Evolutionary conservation across 192 early-diverging fungal genomes (phyloP).

Genomic region (Coemansia javaensis): DNA sequence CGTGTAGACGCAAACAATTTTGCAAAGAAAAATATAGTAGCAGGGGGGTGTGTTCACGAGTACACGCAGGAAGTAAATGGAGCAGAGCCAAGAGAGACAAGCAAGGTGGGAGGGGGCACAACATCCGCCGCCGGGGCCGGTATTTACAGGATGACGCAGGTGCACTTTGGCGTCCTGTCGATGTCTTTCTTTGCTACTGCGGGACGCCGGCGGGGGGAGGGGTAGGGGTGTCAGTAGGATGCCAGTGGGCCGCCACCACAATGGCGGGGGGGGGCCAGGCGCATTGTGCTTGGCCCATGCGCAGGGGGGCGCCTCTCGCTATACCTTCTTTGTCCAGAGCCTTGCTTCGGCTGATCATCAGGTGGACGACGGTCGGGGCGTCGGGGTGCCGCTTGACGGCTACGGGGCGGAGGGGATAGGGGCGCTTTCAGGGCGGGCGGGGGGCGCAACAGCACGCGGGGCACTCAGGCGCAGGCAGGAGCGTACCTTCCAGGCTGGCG

Average conservation of each 20-base stretch:
- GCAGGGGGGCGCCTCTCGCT: background rate
- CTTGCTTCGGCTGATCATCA: constrained; percentile 14
- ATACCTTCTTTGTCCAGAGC: constrained; percentile 20
- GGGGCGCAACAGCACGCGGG: background rate
- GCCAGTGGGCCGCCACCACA: too few relatives aligned
- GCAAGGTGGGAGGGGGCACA: too few relatives aligned
- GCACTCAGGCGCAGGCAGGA: background rate
- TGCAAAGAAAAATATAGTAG: too few relatives aligned
- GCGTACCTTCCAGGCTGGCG: constrained; percentile 24
- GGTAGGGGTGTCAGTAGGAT: background rate
- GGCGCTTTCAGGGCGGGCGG: too few relatives aligned
- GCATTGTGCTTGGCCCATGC: background rate
- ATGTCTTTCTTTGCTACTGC: constrained; percentile 38
- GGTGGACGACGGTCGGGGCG: constrained; percentile 11
- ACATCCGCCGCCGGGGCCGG: background rate
- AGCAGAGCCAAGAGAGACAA: too few relatives aligned
- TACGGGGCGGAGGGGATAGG: too few relatives aligned
- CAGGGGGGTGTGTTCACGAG: too few relatives aligned
- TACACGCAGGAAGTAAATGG: too few relatives aligned
- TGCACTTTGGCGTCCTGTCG: constrained; percentile 41
- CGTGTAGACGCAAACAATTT: too few relatives aligned
- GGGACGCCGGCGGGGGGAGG: background rate
- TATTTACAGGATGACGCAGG: constrained; percentile 41
- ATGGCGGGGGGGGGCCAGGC: too few relatives aligned
- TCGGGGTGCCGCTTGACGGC: constrained; percentile 15